Conservation (phyloP, 73 alveolate genomes). For the Paramecium tetraurelia region DNA sequence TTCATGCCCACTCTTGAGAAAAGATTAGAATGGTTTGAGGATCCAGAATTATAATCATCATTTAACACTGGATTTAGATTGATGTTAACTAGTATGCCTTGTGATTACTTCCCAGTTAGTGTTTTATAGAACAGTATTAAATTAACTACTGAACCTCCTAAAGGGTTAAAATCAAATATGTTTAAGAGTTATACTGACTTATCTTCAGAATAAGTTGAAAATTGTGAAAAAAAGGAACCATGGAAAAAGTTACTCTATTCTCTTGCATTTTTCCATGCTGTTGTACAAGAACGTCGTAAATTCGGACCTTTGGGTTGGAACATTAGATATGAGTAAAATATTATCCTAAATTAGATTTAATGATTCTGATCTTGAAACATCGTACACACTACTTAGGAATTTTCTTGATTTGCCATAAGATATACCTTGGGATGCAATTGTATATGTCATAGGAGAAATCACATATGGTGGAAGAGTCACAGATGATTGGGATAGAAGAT, state of each 20-base stretch:
- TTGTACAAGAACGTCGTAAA: constrained; percentile 95
- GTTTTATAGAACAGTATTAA: constrained; percentile 93
- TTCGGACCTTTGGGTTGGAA: constrained; percentile 98
- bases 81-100: constrained; percentile 98
- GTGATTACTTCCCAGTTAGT: constrained; percentile 95
- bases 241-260: constrained; percentile 86
- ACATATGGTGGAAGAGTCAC: constrained; percentile 99
- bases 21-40: constrained; percentile 77
- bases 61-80: constrained; percentile 90
- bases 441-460: constrained; percentile 91
- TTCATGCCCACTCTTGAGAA: constrained; percentile 99
- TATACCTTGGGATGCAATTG: constrained; percentile 92
- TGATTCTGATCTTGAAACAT: constrained; percentile 95
- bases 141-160: constrained; percentile 96
- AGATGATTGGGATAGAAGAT: constrained; percentile 95
- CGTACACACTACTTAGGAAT: constrained; percentile 82
- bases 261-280: constrained; percentile 98
- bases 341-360: constrained; percentile 69
- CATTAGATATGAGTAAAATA: constrained; percentile 83
- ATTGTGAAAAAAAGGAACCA: constrained; percentile 79
- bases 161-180: constrained; percentile 80
- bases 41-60: constrained; percentile 37
- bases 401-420: constrained; percentile 91
- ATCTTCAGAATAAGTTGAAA: constrained; percentile 83
- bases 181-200: constrained; percentile 81